These are phyloP conservation scores for Phtheirospermum japonicum DNA, from an alignment of 257 asterid species.

Conservation along the genomic window DNA sequence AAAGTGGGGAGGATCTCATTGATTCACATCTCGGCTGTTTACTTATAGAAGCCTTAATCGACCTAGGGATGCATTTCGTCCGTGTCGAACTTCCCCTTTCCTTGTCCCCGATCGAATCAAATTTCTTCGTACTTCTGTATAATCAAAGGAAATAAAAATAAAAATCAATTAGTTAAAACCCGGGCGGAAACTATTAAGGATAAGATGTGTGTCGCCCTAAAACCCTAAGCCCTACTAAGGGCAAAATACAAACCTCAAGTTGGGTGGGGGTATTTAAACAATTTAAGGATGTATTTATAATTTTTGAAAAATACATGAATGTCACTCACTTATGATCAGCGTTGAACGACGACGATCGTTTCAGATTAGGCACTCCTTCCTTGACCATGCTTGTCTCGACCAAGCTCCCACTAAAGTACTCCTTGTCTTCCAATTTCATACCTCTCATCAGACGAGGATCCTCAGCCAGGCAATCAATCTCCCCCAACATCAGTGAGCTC, in stretches of 20 bases:
- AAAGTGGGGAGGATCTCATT: slow-evolving; percentile 87
- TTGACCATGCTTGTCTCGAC: slow-evolving; percentile 64
- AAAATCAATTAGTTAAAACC: too few species aligned
- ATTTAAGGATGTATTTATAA: not conserved
- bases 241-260: not conserved
- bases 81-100: slow-evolving; percentile 49
- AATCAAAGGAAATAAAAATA: not conserved
- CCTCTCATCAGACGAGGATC: slow-evolving; percentile 57
- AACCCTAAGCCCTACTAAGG: not conserved
- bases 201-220: not conserved
- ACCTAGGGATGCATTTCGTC: slow-evolving; percentile 76
- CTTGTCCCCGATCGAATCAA: slow-evolving; percentile 52
- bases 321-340: slow-evolving; percentile 63
- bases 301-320: too few species aligned
- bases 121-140: slow-evolving; percentile 55
- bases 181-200: not conserved
- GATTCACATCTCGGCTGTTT: slow-evolving; percentile 88
- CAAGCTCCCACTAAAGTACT: slow-evolving; percentile 89
- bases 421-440: slow-evolving; percentile 73
- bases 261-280: not conserved
- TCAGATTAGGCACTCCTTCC: slow-evolving; percentile 61
- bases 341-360: slow-evolving; percentile 78
- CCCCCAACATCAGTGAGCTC: slow-evolving; percentile 69
- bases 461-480: slow-evolving; percentile 66
- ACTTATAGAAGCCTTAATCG: slow-evolving; percentile 67